Evolutionary conservation across 106 monocot species (phyloP).

Genomic region (Allium sativum): DNA sequence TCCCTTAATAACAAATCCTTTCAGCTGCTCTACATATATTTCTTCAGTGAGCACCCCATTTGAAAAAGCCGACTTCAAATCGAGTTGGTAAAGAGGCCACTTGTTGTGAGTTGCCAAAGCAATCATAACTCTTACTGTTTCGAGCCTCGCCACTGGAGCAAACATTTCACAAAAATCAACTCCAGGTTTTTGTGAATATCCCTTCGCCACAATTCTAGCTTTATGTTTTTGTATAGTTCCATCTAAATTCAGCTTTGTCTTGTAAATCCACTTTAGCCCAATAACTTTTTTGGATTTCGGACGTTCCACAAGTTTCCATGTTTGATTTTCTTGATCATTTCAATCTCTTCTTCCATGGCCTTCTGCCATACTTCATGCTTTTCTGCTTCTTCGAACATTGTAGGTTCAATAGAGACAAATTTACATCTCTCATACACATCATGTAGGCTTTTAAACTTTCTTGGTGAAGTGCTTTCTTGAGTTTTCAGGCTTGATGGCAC

Average conservation of each 20-base stretch:
- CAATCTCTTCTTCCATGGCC: conserved; percentile 7
- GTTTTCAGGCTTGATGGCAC: neutral
- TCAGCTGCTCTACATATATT: conserved; percentile 4
- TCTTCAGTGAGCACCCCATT: too few species aligned
- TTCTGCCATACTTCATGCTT: neutral
- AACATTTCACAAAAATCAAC: too few species aligned
- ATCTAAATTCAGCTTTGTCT: neutral
- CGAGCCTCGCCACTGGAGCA: conserved; percentile 6
- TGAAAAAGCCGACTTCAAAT: neutral
- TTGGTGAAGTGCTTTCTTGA: too few species aligned
- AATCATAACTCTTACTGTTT: conserved; percentile 1
- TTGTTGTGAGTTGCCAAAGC: conserved; percentile 1
- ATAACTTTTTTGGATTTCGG: neutral
- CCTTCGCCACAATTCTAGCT: too few species aligned
- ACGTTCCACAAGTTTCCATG: conserved; percentile 9
- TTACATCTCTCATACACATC: neutral
- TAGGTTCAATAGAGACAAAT: conserved; percentile 1
- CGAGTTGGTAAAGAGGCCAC: neutral
- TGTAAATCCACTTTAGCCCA: too few species aligned
- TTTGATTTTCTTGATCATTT: conserved; percentile 8
- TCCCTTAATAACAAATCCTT: conserved; percentile 1
- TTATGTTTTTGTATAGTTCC: too few species aligned
- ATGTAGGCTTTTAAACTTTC: too few species aligned
- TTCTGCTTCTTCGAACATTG: neutral
- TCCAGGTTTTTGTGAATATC: too few species aligned